phyloP scores from a whole-genome alignment of 1,139 yeast genomes.

The Nakaseomyces sp. region DNA sequence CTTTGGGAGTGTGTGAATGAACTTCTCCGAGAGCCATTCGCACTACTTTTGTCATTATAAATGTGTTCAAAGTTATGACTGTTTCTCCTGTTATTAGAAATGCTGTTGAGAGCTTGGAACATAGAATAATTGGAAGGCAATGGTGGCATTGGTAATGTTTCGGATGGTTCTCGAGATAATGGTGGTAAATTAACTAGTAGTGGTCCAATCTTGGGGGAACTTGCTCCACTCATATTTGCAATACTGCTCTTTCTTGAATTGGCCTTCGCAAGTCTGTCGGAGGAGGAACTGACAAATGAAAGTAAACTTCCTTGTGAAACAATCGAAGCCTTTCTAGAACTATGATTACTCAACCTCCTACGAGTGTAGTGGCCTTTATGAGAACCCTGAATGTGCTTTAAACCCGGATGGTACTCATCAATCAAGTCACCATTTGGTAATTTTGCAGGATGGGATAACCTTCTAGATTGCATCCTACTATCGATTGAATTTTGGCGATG shows the following conservation, averaged over 20 bases:
- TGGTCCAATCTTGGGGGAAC: slow-evolving; percentile 9
- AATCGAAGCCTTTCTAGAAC: slow-evolving; percentile 17
- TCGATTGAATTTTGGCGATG: slow-evolving; percentile 1
- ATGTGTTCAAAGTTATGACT: slow-evolving; percentile 13
- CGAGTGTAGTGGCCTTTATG: neutral
- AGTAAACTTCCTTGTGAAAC: slow-evolving; percentile 27
- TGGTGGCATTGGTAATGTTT: slow-evolving; percentile 16
- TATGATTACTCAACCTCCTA: neutral
- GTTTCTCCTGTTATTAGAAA: slow-evolving; percentile 9
- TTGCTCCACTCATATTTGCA: slow-evolving; percentile 6
- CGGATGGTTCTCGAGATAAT: slow-evolving; percentile 33
- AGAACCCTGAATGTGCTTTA: neutral
- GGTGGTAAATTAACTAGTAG: slow-evolving; percentile 37
- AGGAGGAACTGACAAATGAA: slow-evolving; percentile 27
- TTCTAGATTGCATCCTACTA: neutral
- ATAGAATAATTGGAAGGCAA: neutral
- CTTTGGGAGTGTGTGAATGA: neutral
- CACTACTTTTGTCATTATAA: slow-evolving; percentile 16
- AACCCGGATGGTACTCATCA: slow-evolving; percentile 3
- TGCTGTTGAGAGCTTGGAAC: slow-evolving; percentile 1
- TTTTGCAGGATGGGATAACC: slow-evolving; percentile 4
- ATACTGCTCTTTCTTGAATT: slow-evolving; percentile 12
- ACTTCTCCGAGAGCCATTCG: neutral
- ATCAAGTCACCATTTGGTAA: slow-evolving; percentile 3
- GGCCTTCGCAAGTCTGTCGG: slow-evolving; percentile 19